Percentiles rank a stretch among this genome's conserved stretches.
These are phyloP conservation scores for Didymella segeticola DNA, from an alignment of 2,329 filamentous ascomycete species.

Conservation along the genomic window DNA sequence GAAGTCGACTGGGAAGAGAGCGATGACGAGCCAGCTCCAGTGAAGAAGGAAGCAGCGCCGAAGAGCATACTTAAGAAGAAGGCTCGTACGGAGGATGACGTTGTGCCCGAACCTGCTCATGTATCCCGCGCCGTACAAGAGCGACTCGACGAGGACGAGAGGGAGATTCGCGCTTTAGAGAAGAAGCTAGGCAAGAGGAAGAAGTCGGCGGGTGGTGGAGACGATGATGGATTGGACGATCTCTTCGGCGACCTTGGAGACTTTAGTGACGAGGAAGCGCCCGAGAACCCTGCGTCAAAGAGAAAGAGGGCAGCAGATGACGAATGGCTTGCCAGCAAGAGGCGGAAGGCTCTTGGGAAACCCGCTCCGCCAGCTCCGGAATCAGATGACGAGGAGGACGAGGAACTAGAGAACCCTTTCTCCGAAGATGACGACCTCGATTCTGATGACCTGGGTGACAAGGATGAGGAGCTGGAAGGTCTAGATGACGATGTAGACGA, in stretches of 20 bases:
- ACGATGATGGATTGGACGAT: conserved; percentile 86
- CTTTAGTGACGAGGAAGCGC: conserved; percentile 56
- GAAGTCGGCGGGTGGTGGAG: conserved; percentile 63
- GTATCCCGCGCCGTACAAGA: conserved; percentile 60
- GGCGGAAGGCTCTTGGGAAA: conserved; percentile 56
- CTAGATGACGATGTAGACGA: conserved; percentile 46
- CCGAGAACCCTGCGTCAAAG: conserved; percentile 56
- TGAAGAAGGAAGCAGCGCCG: conserved; percentile 37
- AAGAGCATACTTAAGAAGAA: conserved; percentile 41
- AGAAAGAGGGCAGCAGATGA: conserved; percentile 65
- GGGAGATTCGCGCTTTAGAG: conserved; percentile 85
- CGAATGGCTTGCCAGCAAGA: conserved; percentile 66
- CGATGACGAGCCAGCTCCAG: conserved; percentile 36
- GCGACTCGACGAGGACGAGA: conserved; percentile 77
- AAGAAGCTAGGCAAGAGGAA: conserved; percentile 86
- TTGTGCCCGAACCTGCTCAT: conserved; percentile 29
- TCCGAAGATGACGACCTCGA: conserved; percentile 43
- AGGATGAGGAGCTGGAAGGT: conserved; percentile 28
- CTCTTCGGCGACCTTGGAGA: conserved; percentile 70
- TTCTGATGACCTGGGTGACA: conserved; percentile 30
- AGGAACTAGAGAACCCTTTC: conserved; percentile 21
- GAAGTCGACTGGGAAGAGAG: conserved; percentile 43
- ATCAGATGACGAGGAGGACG: conserved; percentile 37
- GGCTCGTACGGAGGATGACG: conserved; percentile 6
- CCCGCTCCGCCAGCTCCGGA: conserved; percentile 22